These are phyloP conservation scores for Ceratocystis cubensis DNA, from an alignment of 2,329 filamentous ascomycete genomes.

Conservation along the genomic window DNA sequence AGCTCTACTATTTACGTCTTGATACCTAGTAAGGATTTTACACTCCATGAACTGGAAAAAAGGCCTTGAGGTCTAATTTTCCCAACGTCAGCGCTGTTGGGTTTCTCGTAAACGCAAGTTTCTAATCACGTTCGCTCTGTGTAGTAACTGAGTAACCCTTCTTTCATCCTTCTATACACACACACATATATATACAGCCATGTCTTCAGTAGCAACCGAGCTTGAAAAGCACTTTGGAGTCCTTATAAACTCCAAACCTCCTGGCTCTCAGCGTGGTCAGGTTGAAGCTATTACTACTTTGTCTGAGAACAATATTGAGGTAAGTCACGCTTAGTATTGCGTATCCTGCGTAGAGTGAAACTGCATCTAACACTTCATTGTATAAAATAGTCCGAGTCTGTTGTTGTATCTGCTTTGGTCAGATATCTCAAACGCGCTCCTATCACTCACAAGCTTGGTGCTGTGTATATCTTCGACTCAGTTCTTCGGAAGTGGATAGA, in stretches of 20 bases:
- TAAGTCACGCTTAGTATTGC: constrained; percentile 32
- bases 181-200: constrained; percentile 29
- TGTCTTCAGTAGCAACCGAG: constrained; percentile 79
- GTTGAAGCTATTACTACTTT: constrained; percentile 77
- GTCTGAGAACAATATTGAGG: constrained; percentile 82
- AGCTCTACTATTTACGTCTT: not conserved
- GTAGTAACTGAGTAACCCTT: not conserved
- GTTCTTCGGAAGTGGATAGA: constrained; percentile 98
- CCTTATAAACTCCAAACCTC: constrained; percentile 82
- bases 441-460: constrained; percentile 91
- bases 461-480: constrained; percentile 99
- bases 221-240: constrained; percentile 82
- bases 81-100: not conserved
- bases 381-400: constrained; percentile 69
- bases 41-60: not conserved
- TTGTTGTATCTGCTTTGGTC: constrained; percentile 49
- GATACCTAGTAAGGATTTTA: not conserved
- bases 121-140: constrained; percentile 8
- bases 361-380: not conserved
- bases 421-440: constrained; percentile 95
- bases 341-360: too few species aligned
- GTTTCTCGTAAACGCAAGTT: not conserved
- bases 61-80: not conserved
- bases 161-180: not conserved
- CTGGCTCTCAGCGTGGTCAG: constrained; percentile 85